Percentiles rank a stretch among this genome's conserved stretches.
Conservation (phyloP, 75 land plant genomes). For the Cunninghamia lanceolata region DNA sequence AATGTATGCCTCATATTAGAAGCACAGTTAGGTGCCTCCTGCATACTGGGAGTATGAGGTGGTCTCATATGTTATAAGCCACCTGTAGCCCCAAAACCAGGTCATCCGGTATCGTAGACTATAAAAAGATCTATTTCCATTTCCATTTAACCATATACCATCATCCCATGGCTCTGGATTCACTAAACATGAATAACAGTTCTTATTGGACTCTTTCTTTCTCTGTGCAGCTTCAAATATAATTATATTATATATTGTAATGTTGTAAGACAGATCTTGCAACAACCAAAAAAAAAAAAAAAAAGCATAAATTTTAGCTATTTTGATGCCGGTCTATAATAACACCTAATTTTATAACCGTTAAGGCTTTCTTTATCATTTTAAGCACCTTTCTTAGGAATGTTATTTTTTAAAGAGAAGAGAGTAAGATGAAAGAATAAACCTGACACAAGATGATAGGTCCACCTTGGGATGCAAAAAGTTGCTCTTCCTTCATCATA, state of each 20-base stretch:
- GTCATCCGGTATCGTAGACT: no score
- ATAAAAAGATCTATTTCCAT: no score
- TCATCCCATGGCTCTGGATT: background rate
- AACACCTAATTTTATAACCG: background rate
- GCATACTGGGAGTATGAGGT: no score
- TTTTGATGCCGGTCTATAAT: background rate
- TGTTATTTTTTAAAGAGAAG: background rate
- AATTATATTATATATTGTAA: no score
- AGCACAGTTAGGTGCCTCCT: no score
- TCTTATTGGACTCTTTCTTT: background rate
- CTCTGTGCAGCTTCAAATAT: background rate
- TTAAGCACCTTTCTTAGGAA: background rate
- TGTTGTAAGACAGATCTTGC: no score
- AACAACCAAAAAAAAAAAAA: no score
- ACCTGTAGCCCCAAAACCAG: no score
- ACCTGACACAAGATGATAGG: constrained; percentile 91
- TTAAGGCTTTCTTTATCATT: background rate
- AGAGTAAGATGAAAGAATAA: background rate
- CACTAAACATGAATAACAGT: background rate
- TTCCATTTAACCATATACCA: background rate
- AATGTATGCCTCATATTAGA: no score
- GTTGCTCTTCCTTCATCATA: constrained; percentile 65
- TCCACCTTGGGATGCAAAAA: constrained; percentile 89
- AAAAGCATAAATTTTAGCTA: no score
- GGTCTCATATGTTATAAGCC: no score